phyloP scores from a whole-genome alignment of 257 asterid genomes.

The Orobanche coerulescens region DNA sequence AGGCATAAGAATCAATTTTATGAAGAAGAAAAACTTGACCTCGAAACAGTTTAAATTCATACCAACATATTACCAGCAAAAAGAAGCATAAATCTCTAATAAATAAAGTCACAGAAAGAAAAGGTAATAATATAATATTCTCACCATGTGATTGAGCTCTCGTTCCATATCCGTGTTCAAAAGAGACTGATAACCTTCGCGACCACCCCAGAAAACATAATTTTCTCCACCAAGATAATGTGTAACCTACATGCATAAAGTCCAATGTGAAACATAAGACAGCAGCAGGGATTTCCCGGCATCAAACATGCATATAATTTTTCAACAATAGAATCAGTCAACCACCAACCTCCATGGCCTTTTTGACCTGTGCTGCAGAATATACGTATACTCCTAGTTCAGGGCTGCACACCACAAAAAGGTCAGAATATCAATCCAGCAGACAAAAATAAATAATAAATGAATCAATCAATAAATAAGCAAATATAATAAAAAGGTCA shows the following conservation, averaged over 20 bases:
- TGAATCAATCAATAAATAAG: too few relatives aligned
- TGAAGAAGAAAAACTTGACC: too few relatives aligned
- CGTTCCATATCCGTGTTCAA: conserved; percentile 95
- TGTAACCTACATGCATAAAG: conserved; percentile 54
- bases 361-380: conserved; percentile 95
- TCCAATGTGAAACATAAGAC: not conserved
- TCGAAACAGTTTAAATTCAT: too few relatives aligned
- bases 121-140: not conserved
- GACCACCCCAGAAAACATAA: conserved; percentile 98
- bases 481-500: not conserved
- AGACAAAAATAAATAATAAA: not conserved
- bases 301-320: not conserved
- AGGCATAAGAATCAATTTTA: too few relatives aligned
- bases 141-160: conserved; percentile 89
- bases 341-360: conserved; percentile 74
- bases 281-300: too few relatives aligned
- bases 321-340: not conserved
- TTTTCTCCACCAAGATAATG: conserved; percentile 98
- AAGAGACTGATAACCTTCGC: conserved; percentile 95
- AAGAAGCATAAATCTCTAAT: too few relatives aligned
- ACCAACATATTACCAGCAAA: too few relatives aligned
- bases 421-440: conserved; percentile 9
- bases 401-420: conserved; percentile 46
- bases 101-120: too few relatives aligned
- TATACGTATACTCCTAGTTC: conserved; percentile 70